Percentiles rank a stretch among this genome's conserved stretches.
Conservation (phyloP, 176 grass and related monocot species). For the Oryza nivara region DNA sequence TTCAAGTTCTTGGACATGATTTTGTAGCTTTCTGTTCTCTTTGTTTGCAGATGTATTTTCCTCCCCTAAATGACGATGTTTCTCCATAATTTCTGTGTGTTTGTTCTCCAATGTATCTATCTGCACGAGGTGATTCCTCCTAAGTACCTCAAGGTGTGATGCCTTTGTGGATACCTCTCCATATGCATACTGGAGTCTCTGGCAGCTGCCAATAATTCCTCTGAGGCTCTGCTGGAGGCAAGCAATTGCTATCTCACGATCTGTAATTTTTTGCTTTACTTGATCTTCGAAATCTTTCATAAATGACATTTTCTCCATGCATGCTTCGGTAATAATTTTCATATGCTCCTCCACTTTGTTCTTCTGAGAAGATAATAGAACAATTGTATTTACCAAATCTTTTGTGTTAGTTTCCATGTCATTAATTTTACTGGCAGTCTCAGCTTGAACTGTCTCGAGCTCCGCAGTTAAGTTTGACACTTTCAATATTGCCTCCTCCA, state of each 20-base stretch:
- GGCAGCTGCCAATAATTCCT: slow-evolving; percentile 37
- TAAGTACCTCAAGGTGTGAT: slow-evolving; percentile 50
- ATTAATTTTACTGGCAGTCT: slow-evolving; percentile 45
- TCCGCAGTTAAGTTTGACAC: slow-evolving; percentile 39
- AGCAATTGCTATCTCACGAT: slow-evolving; percentile 44
- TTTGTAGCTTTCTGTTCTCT: slow-evolving; percentile 56
- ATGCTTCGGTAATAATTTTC: slow-evolving; percentile 56
- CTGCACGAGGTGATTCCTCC: slow-evolving; percentile 49
- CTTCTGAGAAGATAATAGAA: slow-evolving; percentile 54
- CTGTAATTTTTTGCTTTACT: slow-evolving; percentile 52
- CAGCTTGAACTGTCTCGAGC: slow-evolving; percentile 40
- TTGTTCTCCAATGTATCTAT: slow-evolving; percentile 43
- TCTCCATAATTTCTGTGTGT: slow-evolving; percentile 37
- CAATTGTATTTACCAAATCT: slow-evolving; percentile 46
- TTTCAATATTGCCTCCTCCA: slow-evolving; percentile 49
- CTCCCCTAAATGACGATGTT: slow-evolving; percentile 46
- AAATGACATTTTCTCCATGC: slow-evolving; percentile 41
- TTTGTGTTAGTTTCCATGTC: slow-evolving; percentile 48
- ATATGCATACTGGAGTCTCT: slow-evolving; percentile 55
- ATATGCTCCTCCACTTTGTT: slow-evolving; percentile 53
- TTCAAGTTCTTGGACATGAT: slow-evolving; percentile 60
- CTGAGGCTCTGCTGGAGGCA: slow-evolving; percentile 42
- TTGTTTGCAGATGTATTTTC: slow-evolving; percentile 46
- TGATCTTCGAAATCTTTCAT: slow-evolving; percentile 60
- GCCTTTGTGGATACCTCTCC: slow-evolving; percentile 43